Evolutionary conservation across 2,329 filamentous ascomycete genomes (phyloP), one percentile per base, ranked within the genome.

Genomic region (Fusarium armeniacum): DNA sequence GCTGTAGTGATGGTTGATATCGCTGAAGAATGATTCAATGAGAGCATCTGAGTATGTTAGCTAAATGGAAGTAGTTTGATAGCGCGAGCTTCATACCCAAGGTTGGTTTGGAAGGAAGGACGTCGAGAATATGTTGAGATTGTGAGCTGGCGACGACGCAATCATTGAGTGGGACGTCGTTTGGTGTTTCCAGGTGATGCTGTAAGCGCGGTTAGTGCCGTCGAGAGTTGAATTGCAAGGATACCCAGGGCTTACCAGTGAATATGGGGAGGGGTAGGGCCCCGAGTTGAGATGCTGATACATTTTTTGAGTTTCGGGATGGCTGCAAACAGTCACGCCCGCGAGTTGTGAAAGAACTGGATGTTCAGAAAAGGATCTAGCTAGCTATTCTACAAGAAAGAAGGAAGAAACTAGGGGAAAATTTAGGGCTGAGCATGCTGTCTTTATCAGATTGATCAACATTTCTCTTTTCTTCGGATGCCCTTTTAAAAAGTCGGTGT

Each of bases 1-100:
- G 13, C 57, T 65, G 12, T 65, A 58, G 10, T 65, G 62, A 11
- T 65, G 62, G 1, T 65, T 65, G n/a, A 65, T 46, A 3, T 65
- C 57, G 40, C 62, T 59, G 15, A 65, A 65, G 20, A 65, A 65
- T 18, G 52, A 41, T 41, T 65, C 62, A 6, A 65, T 32, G 1
- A 65, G 45, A 15, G 52, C 60, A 35, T 65, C 62, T 65, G 11
- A 7, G 10, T 0, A 18, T 15, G 35, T 65, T n/a, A 65, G 40
- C 22, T 3, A 12, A 10, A 12, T 16, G 6, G 8, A 20, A 5
- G 18, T 4, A 13, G 9, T n/a, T 20, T 22, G 10, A 22, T 50
- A 22, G 18, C 6, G 6, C 11, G n/a, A 1, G 1, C 5, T n/a
- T 16, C 60, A n/a, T 40, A 65, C 62, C 62, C 0, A 65, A 20